A percentile compares a stretch with the other conserved stretches of the same genome.
Conservation (phyloP, 2,329 filamentous ascomycete genomes). For the Blumeriella jaapii region DNA sequence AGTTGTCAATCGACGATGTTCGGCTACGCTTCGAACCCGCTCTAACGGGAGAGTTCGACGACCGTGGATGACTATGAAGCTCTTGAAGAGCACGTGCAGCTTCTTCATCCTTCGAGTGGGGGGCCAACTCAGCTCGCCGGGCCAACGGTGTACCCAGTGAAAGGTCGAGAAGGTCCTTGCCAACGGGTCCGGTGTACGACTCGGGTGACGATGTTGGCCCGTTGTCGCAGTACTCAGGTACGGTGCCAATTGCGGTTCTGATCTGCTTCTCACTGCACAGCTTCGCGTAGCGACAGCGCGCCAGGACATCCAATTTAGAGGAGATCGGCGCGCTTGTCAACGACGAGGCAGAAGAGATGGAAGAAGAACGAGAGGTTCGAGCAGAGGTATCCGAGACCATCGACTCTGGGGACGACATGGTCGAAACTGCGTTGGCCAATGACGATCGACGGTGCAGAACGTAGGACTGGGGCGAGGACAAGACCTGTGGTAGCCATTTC, state of each 20-base stretch:
- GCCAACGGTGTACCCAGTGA: conserved; percentile 37
- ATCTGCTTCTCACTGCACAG: conserved; percentile 43
- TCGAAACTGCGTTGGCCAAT: conserved; percentile 50
- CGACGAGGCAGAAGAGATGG: conserved; percentile 51
- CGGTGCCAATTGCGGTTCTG: conserved; percentile 42
- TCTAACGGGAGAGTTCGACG: conserved; percentile 29
- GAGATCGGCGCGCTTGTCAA: conserved; percentile 45
- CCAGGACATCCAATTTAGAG: conserved; percentile 46
- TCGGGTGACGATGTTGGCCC: conserved; percentile 44
- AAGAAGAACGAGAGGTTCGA: conserved; percentile 51
- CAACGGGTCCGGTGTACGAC: conserved; percentile 41
- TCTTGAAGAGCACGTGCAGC: conserved; percentile 49
- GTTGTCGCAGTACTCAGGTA: conserved; percentile 43
- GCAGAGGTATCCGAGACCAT: conserved; percentile 50
- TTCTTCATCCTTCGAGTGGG: conserved; percentile 32
- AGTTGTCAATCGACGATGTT: conserved; percentile 44
- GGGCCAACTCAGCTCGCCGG: conserved; percentile 36
- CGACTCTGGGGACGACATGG: conserved; percentile 53
- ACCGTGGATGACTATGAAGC: conserved; percentile 42
- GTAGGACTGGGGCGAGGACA: conserved; percentile 42
- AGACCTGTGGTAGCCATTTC: conserved; percentile 37
- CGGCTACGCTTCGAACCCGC: conserved; percentile 47
- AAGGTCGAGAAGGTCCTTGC: conserved; percentile 39
- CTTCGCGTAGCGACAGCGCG: conserved; percentile 53
- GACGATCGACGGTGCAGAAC: conserved; percentile 45